phyloP scores from a whole-genome alignment of 2,329 filamentous ascomycete genomes.

The Cladosporium cucumerinum region DNA sequence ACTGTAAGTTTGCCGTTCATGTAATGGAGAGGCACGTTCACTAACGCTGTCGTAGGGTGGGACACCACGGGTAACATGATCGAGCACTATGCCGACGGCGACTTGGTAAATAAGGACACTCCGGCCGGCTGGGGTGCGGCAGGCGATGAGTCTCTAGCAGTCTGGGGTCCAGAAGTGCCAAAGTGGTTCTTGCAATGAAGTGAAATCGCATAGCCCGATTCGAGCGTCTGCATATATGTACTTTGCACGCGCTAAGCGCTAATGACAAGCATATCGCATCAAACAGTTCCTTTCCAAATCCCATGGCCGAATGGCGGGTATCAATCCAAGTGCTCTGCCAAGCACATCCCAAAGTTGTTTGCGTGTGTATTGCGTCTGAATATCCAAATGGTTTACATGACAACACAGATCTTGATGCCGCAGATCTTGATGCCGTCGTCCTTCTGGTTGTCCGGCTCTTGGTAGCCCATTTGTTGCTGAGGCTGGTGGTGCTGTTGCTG shows the following conservation, averaged over 20 bases:
- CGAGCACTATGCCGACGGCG: slow-evolving; percentile 62
- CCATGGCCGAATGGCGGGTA: not conserved
- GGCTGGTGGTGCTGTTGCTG: slow-evolving; percentile 48
- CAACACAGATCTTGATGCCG: slow-evolving; percentile 31
- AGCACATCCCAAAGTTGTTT: not conserved
- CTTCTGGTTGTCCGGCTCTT: slow-evolving; percentile 26
- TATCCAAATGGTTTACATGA: slow-evolving; percentile 27
- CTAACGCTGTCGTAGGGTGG: slow-evolving; percentile 15
- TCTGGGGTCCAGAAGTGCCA: slow-evolving; percentile 34
- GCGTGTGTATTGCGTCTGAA: slow-evolving; percentile 3
- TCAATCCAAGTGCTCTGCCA: slow-evolving; percentile 5
- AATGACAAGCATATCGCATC: not conserved
- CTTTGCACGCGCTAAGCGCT: not conserved
- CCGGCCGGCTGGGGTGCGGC: slow-evolving; percentile 38
- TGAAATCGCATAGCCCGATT: not conserved
- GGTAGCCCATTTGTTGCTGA: slow-evolving; percentile 42
- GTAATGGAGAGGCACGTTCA: not conserved
- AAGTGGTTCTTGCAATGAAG: slow-evolving; percentile 27
- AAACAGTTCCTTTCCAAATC: not conserved
- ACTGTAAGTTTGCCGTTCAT: slow-evolving; percentile 31
- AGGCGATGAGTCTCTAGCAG: slow-evolving; percentile 27
- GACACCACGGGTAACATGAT: slow-evolving; percentile 60
- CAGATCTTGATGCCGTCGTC: slow-evolving; percentile 32
- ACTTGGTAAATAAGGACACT: slow-evolving; percentile 58
- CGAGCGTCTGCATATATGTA: not conserved